phyloP scores from a whole-genome alignment of 2,329 filamentous ascomycete genomes.

The Aspergillus pseudoglaucus region DNA sequence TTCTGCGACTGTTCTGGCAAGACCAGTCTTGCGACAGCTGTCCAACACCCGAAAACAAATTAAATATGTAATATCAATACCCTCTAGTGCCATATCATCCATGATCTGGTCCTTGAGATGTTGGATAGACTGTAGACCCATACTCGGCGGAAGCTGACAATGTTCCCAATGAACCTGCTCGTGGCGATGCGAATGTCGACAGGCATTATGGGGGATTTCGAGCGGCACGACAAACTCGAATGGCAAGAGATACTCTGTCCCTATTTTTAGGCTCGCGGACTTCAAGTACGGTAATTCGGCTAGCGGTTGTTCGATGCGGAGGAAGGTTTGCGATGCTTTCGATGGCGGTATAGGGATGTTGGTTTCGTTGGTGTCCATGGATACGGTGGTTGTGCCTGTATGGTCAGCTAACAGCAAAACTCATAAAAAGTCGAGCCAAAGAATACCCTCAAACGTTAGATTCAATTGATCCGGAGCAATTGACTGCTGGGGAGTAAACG shows the following conservation, averaged over 20 bases:
- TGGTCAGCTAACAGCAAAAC: not conserved
- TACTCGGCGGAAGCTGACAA: constrained; percentile 9
- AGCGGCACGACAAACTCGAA: constrained; percentile 13
- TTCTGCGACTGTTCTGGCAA: constrained; percentile 2
- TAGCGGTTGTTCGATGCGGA: constrained; percentile 8
- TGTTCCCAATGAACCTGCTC: constrained; percentile 10
- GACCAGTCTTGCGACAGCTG: not conserved
- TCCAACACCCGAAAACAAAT: constrained; percentile 1
- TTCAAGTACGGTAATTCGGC: not conserved
- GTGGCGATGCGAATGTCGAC: constrained; percentile 8
- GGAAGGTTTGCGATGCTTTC: constrained; percentile 6
- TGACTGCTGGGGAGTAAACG: constrained; percentile 4
- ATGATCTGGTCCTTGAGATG: not conserved
- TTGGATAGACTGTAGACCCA: not conserved
- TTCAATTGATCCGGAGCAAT: not conserved
- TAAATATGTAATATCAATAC: not conserved
- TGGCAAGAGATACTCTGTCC: constrained; percentile 4
- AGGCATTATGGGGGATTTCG: constrained; percentile 10
- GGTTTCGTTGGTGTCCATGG: constrained; percentile 10
- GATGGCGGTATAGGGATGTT: constrained; percentile 8
- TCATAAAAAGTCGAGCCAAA: not conserved
- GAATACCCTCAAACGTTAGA: constrained; percentile 5
- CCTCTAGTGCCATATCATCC: not conserved
- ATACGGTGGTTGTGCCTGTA: constrained; percentile 7
- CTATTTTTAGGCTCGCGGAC: not conserved